Evolutionary conservation across 352 stramenopile genomes (phyloP), one percentile per base, ranked within the genome.

Genomic region (Chrysophaeum taylorii): DNA sequence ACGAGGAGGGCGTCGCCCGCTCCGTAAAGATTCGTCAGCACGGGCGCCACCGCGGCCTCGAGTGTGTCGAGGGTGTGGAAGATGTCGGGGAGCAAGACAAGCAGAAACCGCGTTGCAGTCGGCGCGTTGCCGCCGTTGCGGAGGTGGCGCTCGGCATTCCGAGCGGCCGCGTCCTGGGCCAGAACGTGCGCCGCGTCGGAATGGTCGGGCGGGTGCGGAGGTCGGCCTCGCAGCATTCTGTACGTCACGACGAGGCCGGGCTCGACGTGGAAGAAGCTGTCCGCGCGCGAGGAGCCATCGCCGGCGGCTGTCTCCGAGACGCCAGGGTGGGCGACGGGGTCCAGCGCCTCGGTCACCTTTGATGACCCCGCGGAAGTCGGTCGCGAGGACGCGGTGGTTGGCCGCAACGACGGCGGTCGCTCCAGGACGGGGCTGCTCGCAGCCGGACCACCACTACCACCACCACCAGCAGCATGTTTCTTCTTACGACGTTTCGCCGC

Each of bases 41-140:
- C 43, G 21, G 62, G 74, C 27, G 57, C 36, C 14, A 76, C 48
- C 2, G 25, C 48, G 0, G 31, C 57, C 45, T 75, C 60, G 9
- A 79, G 50, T 57, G 75, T 78, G 37, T 79, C 75, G 21, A 79
- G 64, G 21, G 75, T 79, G 69, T 76, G 70, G 48, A 78, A 78
- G 41, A 79, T 33, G 48, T 75, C 75, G 21, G 75, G 75, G n/a
- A 74, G 63, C 29, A 74, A 52, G 31, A 78, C 74, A 50, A 79
- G 64, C 33, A 78, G 63, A 37, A 78, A 73, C 4, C 60, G 69
- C 16, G 41, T 18, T 27, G 16, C n/a, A 53, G 18, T 67, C 16
- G 18, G 16, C 18, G 25, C n/a, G 18, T 18, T 27, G 16, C n/a
- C 41, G n/a, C 27, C 23, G 43, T 53, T 23, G 23, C 23, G 43